phyloP scores from a whole-genome alignment of 2,329 filamentous ascomycete genomes.

The Aaosphaeria pasadenensis region DNA sequence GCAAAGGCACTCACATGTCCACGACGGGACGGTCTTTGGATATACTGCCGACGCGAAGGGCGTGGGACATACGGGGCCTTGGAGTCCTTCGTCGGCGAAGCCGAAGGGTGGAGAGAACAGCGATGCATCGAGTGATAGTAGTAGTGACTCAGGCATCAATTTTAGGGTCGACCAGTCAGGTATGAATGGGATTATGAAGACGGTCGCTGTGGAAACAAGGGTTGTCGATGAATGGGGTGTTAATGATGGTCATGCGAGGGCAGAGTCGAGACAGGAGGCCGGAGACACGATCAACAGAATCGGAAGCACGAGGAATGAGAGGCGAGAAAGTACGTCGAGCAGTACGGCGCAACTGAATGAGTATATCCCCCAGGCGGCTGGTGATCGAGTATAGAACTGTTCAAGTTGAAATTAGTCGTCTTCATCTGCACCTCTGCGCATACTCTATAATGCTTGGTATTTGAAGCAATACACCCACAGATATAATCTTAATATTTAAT shows the following conservation, averaged over 20 bases:
- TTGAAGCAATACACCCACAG: no score
- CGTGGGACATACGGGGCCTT: no score
- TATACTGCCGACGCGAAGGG: background rate
- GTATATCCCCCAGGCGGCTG: background rate
- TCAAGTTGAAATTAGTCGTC: no score
- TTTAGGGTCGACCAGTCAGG: background rate
- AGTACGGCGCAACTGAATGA: constrained; percentile 2
- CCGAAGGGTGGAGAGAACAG: background rate
- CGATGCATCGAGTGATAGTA: background rate
- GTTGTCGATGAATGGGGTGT: background rate
- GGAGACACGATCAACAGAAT: no score
- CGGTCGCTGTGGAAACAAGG: constrained; percentile 2
- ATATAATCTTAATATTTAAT: no score
- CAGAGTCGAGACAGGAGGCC: no score
- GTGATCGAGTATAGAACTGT: background rate
- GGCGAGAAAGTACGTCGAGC: background rate
- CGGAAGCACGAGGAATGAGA: background rate
- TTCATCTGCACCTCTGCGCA: no score
- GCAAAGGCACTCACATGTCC: background rate
- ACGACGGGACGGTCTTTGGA: background rate
- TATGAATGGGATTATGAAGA: constrained; percentile 2
- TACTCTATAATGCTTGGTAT: no score
- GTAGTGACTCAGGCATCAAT: constrained; percentile 1
- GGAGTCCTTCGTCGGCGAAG: background rate
- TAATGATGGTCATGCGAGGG: no score